Conservation (phyloP, 2,329 filamentous ascomycete species). For the Cytospora piceicola region DNA sequence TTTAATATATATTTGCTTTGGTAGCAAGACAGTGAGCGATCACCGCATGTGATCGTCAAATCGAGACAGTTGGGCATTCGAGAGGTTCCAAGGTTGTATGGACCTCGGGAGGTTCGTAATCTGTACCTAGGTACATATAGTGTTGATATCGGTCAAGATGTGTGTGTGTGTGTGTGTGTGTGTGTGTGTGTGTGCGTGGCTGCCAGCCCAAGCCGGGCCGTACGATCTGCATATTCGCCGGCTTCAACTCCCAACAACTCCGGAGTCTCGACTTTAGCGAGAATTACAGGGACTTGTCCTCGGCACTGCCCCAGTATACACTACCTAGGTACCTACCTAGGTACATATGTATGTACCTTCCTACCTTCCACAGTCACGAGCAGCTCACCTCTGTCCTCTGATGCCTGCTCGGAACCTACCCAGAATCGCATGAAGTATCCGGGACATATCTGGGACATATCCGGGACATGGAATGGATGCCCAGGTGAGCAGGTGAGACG, state of each 20-base stretch:
- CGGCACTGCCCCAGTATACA: neutral
- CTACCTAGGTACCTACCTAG: too few species aligned
- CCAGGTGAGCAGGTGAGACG: neutral
- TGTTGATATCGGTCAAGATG: neutral
- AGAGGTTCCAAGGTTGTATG: neutral
- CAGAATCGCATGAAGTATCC: neutral
- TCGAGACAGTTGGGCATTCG: neutral
- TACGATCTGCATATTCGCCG: constrained; percentile 10
- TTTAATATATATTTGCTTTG: too few species aligned
- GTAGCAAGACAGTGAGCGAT: neutral
- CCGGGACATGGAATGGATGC: neutral
- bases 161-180: neutral
- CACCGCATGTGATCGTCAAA: constrained; percentile 2
- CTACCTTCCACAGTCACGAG: neutral
- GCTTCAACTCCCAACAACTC: constrained; percentile 4
- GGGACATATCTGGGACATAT: too few species aligned
- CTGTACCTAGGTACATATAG: neutral
- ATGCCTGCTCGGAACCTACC: neutral
- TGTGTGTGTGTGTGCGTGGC: neutral
- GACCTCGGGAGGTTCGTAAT: too few species aligned
- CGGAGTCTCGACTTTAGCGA: neutral
- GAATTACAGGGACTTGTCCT: neutral
- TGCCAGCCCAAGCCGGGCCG: constrained; percentile 12
- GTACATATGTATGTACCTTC: neutral
- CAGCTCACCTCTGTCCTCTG: neutral